A percentile compares a stretch with the other conserved stretches of the same genome.
These are phyloP conservation scores for Xylaria sp. DNA, from an alignment of 495 filamentous ascomycete species.

Conservation along the genomic window DNA sequence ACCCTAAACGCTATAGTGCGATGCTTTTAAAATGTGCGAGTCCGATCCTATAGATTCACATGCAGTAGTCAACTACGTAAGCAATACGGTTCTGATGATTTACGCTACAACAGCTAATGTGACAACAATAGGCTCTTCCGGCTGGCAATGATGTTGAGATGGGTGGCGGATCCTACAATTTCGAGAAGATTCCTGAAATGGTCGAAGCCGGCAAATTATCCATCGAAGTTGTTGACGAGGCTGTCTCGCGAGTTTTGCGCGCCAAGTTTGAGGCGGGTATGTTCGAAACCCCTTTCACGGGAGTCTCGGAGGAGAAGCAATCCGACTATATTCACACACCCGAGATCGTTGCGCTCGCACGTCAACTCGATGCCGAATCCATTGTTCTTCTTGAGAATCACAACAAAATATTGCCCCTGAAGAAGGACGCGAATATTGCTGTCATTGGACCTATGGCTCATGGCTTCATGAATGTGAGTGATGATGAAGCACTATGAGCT, in stretches of 20 bases:
- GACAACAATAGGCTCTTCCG: constrained; percentile 53
- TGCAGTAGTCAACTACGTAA: constrained; percentile 50
- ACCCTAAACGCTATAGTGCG: constrained; percentile 44
- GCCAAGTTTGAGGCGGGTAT: constrained; percentile 71
- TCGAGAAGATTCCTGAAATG: constrained; percentile 67
- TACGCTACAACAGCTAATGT: background rate
- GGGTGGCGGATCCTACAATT: constrained; percentile 76
- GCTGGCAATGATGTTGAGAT: constrained; percentile 79
- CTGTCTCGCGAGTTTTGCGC: constrained; percentile 66
- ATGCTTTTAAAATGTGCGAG: constrained; percentile 66
- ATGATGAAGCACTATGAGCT: background rate
- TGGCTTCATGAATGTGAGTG: constrained; percentile 70
- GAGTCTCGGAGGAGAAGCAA: constrained; percentile 58
- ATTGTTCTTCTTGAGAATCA: constrained; percentile 76
- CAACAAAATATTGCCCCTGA: constrained; percentile 64
- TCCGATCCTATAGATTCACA: constrained; percentile 64
- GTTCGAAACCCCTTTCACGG: constrained; percentile 70
- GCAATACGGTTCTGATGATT: constrained; percentile 45
- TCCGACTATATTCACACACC: constrained; percentile 63
- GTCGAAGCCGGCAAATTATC: constrained; percentile 64
- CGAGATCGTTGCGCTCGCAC: constrained; percentile 61
- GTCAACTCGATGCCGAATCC: constrained; percentile 68
- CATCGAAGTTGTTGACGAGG: constrained; percentile 63
- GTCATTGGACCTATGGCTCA: constrained; percentile 79
- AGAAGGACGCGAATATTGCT: constrained; percentile 65